Evolutionary conservation across 306 rosid genomes (phyloP), one percentile per base, ranked within the genome.

Genomic region (Vigna unguiculata): DNA sequence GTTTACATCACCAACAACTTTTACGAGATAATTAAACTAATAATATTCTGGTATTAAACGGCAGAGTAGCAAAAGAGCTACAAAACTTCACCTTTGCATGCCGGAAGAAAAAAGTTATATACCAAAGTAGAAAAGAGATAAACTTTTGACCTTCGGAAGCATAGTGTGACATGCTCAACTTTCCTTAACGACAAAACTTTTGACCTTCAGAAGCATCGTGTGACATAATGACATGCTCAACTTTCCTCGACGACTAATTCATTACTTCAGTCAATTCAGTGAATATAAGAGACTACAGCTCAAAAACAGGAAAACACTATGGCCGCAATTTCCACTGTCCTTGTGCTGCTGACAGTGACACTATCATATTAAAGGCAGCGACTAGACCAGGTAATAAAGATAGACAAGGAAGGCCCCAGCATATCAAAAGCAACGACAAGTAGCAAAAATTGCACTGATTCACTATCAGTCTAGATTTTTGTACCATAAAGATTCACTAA

Each of bases 141-240:
- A 65, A 21, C 47, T 38, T 49, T 65, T 20, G 34, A 53, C 66
- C 53, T 13, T 25, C 48, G 11, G 43, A 36, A 19, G 28, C 32
- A 76, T 64, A 53, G 52, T 76, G 52, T 76, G 74, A 53, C n/a
- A 76, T 53, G 74, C 41, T 54, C 46, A 66, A 46, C 46, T 40
- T 76, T 51, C 16, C 74, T 52, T 22, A 28, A 40, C 67, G 20
- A 40, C 64, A n/a, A n/a, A n/a, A n/a, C n/a, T n/a, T n/a, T n/a
- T n/a, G n/a, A n/a, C n/a, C n/a, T 12, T 24, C 59, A 16, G 41
- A 34, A 17, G 24, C 30, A 75, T 64, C 65, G 40, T 75, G 51
- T 75, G 40, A 62, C 62, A 32, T 47, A 32, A 60, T 75, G 74
- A 52, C 21, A 76, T 52, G 74, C 40, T 53, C 45, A 65, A 46